Conservation (phyloP, 139 green algal species). For the Chlamydomonas urium region DNA sequence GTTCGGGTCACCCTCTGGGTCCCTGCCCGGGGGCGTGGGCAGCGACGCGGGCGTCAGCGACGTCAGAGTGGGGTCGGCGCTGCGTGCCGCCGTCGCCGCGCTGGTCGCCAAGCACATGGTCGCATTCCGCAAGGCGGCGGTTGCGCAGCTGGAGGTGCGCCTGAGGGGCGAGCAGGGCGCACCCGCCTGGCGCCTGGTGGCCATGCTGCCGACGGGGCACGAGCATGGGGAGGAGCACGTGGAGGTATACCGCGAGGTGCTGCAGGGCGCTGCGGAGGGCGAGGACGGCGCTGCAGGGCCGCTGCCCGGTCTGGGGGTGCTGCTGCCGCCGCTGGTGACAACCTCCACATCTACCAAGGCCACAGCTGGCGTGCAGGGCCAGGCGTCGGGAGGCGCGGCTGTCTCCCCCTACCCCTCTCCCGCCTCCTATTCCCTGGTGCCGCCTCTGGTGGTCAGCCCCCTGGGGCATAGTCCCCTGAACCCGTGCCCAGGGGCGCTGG, state of each 20-base stretch:
- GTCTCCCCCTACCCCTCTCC: not conserved
- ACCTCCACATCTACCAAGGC: too few relatives aligned
- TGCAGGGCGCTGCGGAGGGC: not conserved
- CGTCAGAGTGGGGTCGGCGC: slow-evolving; percentile 49
- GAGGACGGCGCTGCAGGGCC: too few relatives aligned
- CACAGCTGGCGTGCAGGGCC: too few relatives aligned
- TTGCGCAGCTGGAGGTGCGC: slow-evolving; percentile 81
- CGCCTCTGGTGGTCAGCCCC: too few relatives aligned
- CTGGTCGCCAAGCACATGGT: slow-evolving; percentile 40
- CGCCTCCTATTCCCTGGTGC: not conserved
- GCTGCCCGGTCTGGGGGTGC: not conserved
- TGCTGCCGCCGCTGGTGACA: too few relatives aligned
- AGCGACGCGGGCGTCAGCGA: slow-evolving; percentile 48
- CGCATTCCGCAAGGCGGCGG: slow-evolving; percentile 37
- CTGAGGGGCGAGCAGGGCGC: slow-evolving; percentile 29
- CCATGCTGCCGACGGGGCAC: slow-evolving; percentile 82
- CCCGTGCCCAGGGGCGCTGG: not conserved
- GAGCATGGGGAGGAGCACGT: slow-evolving; percentile 82
- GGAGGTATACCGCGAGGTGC: slow-evolving; percentile 83
- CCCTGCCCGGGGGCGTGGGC: too few relatives aligned
- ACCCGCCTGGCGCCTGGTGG: slow-evolving; percentile 77
- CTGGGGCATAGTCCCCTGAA: too few relatives aligned
- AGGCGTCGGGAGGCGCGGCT: not conserved
- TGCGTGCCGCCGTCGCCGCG: slow-evolving; percentile 57
- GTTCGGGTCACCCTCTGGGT: not conserved